Evolutionary conservation across 805 yeast species (phyloP), one percentile per base, ranked within the genome.

Genomic region (Candida michaelii): DNA sequence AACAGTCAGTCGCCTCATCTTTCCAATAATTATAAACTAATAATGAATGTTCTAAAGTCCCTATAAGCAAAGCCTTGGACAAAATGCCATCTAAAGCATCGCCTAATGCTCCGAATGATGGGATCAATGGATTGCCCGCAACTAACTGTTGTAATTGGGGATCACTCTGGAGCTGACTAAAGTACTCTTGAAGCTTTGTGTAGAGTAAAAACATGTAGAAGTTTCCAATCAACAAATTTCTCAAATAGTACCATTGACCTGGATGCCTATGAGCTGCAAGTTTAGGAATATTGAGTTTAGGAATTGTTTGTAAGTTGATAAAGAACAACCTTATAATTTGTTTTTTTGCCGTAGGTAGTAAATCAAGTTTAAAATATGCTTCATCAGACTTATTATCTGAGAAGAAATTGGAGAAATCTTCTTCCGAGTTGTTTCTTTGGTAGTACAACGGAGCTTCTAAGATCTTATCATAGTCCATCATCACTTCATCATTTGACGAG

Each of bases 191-290:
- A 5, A 63, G 45, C 41, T 64, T 64, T 34, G 51, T 58, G 46
- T 54, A 65, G 15, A 66, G 44, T 45, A 64, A 48, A 40, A 57
- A 65, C 44, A 59, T 59, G 40, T 48, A 47, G 24, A 63, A 46
- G 45, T 57, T 58, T 4, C 69, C 72, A 27, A 55, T 50, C 30
- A 63, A 53, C 30, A 60, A 34, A 37, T 64, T 66, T 35, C 74
- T 48, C 36, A 67, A 43, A 42, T 63, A 65, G 47, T 55, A 67
- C 71, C 71, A 66, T 49, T 60, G 60, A 0, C 74, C 73, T 1
- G 71, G 67, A 45, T 67, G 73, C 43, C 73, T 56, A 44, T 64
- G 66, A 21, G 57, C 63, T 5, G 63, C 63, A 27, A 67, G 42
- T 27, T 63, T 65, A 3, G 71, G 71, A 21, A 66, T 59, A 36